Base-by-base conservation (phyloP, 208 protist species). In the Lotmaria passim region DNA sequence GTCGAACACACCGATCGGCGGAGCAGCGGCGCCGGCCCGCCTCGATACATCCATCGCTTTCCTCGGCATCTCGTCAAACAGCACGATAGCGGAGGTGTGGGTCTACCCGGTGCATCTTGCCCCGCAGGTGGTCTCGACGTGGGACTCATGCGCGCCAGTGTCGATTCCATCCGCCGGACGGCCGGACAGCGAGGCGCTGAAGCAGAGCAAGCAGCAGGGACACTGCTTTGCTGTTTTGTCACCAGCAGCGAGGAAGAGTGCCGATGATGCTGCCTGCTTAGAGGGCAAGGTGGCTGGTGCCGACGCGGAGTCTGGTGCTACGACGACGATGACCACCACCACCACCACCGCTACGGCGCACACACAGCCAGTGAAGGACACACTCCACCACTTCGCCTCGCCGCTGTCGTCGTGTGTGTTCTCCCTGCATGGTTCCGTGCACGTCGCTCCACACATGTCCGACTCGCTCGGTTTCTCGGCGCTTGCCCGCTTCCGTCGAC, bases 41-140 rank as follows among this genome's bases (percentile, higher is more conserved):
- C n/a, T 47, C 30, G 59, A 53, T 34, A 56, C 38, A 1, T 21
- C 38, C 0, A 59, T 41, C 10, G 4, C 41, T 34, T 75, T 75
- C 39, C 44, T 59, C 15, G 61, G 53, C 12, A 67, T 74, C 33
- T 74, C 61, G 8, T 41, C n/a, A 3, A 66, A 47, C 28, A 50
- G 68, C 2, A 15, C 66, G 12, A 65, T 68, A 51, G 66, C 55
- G 24, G 41, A 61, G 38, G 23, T 66, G 1, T 28, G 23, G 62
- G 71, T 70, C 24, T 70, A 64, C 48, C 23, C 30, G 11, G 43
- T 70, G 3, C 0, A 34, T 2, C 7, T 57, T 2, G 28, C 26
- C 2, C 33, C 15, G 31, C 33, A 56, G n/a, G 17, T 17, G 0
- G 14, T 59, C 7, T 55, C 46, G 4, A 24, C 12, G 31, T 55